phyloP scores from a whole-genome alignment of 148 eudicot genomes.

The Rheum nobile region DNA sequence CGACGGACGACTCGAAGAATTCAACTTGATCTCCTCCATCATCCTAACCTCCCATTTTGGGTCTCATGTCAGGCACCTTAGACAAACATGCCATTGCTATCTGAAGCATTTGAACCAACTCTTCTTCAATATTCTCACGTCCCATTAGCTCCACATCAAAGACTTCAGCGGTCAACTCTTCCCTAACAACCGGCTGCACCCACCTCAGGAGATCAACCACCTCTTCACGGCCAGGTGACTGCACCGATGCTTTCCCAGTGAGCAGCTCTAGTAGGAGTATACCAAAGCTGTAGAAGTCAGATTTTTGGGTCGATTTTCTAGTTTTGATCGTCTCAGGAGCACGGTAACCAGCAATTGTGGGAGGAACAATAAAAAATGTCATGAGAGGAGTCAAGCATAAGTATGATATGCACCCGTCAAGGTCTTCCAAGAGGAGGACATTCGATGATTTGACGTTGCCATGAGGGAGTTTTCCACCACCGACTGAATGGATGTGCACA shows the following conservation, averaged over 20 bases:
- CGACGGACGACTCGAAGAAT: slow-evolving; percentile 36
- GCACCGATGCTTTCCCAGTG: slow-evolving; percentile 76
- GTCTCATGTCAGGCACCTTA: slow-evolving; percentile 64
- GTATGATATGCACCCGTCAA: slow-evolving; percentile 52
- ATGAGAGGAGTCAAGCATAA: slow-evolving; percentile 63
- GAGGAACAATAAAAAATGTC: slow-evolving; percentile 46
- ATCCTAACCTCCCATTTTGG: slow-evolving; percentile 60
- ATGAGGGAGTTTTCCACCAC: slow-evolving; percentile 41
- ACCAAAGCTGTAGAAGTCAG: slow-evolving; percentile 84
- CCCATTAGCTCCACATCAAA: slow-evolving; percentile 66
- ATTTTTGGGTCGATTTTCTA: slow-evolving; percentile 51
- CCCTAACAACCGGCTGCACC: slow-evolving; percentile 96
- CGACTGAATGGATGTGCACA: slow-evolving; percentile 60
- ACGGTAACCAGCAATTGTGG: slow-evolving; percentile 59
- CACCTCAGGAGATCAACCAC: slow-evolving; percentile 71
- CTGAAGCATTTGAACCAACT: too few species aligned
- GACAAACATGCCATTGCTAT: slow-evolving; percentile 86
- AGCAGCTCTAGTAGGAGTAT: slow-evolving; percentile 79
- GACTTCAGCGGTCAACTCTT: slow-evolving; percentile 96
- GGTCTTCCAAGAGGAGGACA: slow-evolving; percentile 57
- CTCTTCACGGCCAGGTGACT: slow-evolving; percentile 59
- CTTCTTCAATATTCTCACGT: slow-evolving; percentile 52
- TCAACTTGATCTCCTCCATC: too few species aligned
- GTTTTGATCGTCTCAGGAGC: slow-evolving; percentile 73
- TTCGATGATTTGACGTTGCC: slow-evolving; percentile 91